A percentile compares a stretch with the other conserved stretches of the same genome.
Conservation (phyloP, 2,329 filamentous ascomycete species). For the Diaporthe sp. region DNA sequence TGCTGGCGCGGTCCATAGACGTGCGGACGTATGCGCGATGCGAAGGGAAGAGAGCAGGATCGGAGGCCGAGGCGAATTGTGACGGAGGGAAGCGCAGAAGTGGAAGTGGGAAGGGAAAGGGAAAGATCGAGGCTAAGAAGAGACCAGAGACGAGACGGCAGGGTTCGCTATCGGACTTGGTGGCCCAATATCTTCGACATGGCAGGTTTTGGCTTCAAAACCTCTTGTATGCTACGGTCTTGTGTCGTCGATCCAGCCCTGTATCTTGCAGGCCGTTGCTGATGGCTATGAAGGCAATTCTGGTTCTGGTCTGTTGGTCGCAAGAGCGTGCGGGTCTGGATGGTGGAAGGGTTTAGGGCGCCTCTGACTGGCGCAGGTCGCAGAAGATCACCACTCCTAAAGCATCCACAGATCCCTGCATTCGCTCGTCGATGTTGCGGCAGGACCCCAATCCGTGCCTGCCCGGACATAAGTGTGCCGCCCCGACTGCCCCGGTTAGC, state of each 20-base stretch:
- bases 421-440: slow-evolving; percentile 16
- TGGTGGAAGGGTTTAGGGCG: slow-evolving; percentile 18
- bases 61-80: slow-evolving; percentile 24
- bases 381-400: slow-evolving; percentile 34
- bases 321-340: slow-evolving; percentile 17
- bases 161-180: slow-evolving; percentile 39
- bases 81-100: slow-evolving; percentile 2
- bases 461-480: slow-evolving; percentile 19
- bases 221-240: background rate
- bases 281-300: slow-evolving; percentile 6
- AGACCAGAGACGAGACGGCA: slow-evolving; percentile 34
- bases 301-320: slow-evolving; percentile 15
- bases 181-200: slow-evolving; percentile 38
- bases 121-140: slow-evolving; percentile 31
- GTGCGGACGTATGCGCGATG: slow-evolving; percentile 11
- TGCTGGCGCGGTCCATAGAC: slow-evolving; percentile 36
- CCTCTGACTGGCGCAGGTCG: slow-evolving; percentile 28
- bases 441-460: slow-evolving; percentile 27
- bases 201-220: slow-evolving; percentile 35
- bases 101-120: slow-evolving; percentile 7
- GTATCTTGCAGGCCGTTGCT: slow-evolving; percentile 12
- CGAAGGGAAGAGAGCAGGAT: slow-evolving; percentile 12
- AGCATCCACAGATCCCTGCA: slow-evolving; percentile 28
- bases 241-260: background rate
- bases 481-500: slow-evolving; percentile 14